These are phyloP conservation scores for Sugiyamaella boreocaroliniensis DNA, from an alignment of 805 yeast genomes.

Conservation along the genomic window DNA sequence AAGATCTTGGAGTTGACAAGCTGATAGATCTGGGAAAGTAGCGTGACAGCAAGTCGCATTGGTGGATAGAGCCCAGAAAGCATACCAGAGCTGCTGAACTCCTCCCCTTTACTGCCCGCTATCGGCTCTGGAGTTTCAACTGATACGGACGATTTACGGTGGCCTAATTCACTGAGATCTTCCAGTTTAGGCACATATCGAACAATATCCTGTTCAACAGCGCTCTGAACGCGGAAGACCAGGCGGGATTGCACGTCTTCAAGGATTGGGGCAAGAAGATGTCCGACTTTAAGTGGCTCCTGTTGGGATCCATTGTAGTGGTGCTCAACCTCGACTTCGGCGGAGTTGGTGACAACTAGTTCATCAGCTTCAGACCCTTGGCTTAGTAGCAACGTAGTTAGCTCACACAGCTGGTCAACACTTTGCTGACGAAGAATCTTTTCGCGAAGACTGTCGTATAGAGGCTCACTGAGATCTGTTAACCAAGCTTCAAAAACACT, in stretches of 20 bases:
- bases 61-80: conserved; percentile 55
- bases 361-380: conserved; percentile 15
- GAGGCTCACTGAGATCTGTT: conserved; percentile 61
- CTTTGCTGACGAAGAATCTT: conserved; percentile 63
- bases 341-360: neutral
- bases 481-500: conserved; percentile 50
- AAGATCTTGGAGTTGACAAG: conserved; percentile 67
- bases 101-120: neutral
- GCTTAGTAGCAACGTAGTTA: conserved; percentile 55
- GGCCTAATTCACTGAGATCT: conserved; percentile 41
- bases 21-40: conserved; percentile 73
- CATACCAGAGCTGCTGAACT: neutral
- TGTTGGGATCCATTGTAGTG: conserved; percentile 18
- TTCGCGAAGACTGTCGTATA: conserved; percentile 64
- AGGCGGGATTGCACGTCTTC: conserved; percentile 75
- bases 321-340: conserved; percentile 38
- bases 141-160: neutral
- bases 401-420: conserved; percentile 64
- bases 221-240: conserved; percentile 69
- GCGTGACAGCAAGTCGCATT: conserved; percentile 55
- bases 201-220: conserved; percentile 61
- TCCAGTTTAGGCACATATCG: conserved; percentile 60
- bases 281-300: neutral
- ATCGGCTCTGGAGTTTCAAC: neutral
- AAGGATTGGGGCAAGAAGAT: conserved; percentile 59